phyloP scores from a whole-genome alignment of 768 basidiomycete genomes.

The Naganishia friedmannii region DNA sequence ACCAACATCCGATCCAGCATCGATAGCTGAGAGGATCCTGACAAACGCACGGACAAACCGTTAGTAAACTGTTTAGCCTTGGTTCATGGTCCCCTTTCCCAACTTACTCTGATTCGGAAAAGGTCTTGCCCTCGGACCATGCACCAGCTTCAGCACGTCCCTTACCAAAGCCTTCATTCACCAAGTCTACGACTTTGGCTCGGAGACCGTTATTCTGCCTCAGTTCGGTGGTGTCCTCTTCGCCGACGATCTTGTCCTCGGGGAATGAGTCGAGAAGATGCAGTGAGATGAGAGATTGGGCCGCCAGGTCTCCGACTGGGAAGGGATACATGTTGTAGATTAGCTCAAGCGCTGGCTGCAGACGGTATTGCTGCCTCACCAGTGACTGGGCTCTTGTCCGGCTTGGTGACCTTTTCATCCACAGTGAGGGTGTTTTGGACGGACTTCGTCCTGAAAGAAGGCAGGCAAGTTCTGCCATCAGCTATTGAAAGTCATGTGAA shows the following conservation, averaged over 20 bases:
- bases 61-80: background rate
- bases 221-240: constrained; percentile 84
- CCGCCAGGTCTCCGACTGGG: constrained; percentile 85
- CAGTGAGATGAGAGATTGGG: constrained; percentile 84
- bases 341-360: background rate
- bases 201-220: constrained; percentile 59
- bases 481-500: background rate
- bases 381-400: constrained; percentile 88
- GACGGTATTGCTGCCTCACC: constrained; percentile 55
- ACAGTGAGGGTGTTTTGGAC: constrained; percentile 83
- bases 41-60: constrained; percentile 43
- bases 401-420: constrained; percentile 81
- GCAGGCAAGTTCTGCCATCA: background rate
- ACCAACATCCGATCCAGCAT: constrained; percentile 66
- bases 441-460: constrained; percentile 60
- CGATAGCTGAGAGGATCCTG: constrained; percentile 78
- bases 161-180: constrained; percentile 72
- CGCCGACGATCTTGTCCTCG: constrained; percentile 81
- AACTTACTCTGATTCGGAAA: constrained; percentile 42
- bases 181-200: constrained; percentile 71
- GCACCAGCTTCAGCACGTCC: constrained; percentile 56
- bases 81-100: constrained; percentile 27
- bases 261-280: constrained; percentile 78
- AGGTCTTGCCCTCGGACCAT: constrained; percentile 40
- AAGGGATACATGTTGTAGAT: constrained; percentile 21